Base-by-base conservation (phyloP, 2,329 filamentous ascomycete genomes). In the Aspergillus chevalieri region DNA sequence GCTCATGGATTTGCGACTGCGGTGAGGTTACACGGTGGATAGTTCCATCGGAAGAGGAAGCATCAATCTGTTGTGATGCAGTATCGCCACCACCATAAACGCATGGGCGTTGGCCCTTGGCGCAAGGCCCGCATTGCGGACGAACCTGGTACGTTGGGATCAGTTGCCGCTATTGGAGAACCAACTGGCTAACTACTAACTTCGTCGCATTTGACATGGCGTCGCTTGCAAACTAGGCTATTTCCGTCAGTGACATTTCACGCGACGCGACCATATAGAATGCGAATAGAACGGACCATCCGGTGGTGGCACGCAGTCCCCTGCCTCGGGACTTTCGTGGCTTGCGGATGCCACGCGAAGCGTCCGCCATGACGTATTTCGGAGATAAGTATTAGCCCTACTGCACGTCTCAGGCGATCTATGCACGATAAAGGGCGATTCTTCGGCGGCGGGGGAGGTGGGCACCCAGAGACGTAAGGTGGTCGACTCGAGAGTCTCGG, bases 161-260 rank as follows among this genome's bases (percentile, higher is more conserved):
- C 34, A 36, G 34, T 36, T n/a, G 17, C 34, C 10, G 10, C 8
- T 36, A 9, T 22, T 22, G 15, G 17, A 5, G 6, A 45, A 26
- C 15, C 28, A 44, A 33, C 34, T 38, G 45, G 44, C 22, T 6
- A 15, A 12, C 26, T 41, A 46, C 54, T 30, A 50, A 58, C 59
- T 46, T 65, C 63, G 36, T 65, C 63, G 26, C 63, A 65, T 45
- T 65, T 65, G 28, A 65, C 60, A 46, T 65, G 63, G 14, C 63
- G 55, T 17, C 54, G 54, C 43, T 64, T 64, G 54, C 63, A 64
- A 26, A 59, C 51, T 15, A 62, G 47, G 47, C 61, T 64, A 33
- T 38, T 43, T 10, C n/a, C n/a, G 17, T 38, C 34, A 19, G 17
- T 38, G 21, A 41, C 19, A 43, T n/a, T 10, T 10, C 22, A 7